Percentiles rank a stretch among this genome's conserved stretches.
These are phyloP conservation scores for Zymoseptoria ardabiliae DNA, from an alignment of 2,329 filamentous ascomycete species.

Conservation along the genomic window DNA sequence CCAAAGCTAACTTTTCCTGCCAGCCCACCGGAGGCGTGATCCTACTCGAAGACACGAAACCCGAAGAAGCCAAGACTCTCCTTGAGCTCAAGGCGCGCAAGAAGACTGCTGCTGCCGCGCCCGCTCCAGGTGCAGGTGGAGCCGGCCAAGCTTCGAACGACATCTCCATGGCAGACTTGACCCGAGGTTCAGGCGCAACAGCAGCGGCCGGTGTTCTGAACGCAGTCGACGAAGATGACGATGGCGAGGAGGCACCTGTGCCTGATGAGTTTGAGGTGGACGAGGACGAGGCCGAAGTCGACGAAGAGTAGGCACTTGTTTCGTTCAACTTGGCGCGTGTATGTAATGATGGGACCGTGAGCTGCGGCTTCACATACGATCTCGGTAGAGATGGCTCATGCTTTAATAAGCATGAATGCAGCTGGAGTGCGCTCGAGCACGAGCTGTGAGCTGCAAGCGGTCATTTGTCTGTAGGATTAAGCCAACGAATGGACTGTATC, in stretches of 20 bases:
- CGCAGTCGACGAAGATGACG: conserved; percentile 79
- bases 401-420: not conserved
- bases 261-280: conserved; percentile 74
- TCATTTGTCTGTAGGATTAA: not conserved
- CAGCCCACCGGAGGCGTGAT: conserved; percentile 90
- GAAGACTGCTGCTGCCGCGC: conserved; percentile 41
- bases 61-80: conserved; percentile 68
- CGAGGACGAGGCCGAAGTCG: conserved; percentile 49
- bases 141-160: conserved; percentile 16
- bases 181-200: conserved; percentile 22
- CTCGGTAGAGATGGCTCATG: not conserved
- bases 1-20: conserved; percentile 33
- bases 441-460: not conserved
- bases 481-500: not conserved
- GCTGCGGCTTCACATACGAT: not conserved
- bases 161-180: conserved; percentile 29
- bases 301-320: conserved; percentile 4
- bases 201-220: conserved; percentile 68
- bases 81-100: conserved; percentile 94
- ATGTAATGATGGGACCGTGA: not conserved
- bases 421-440: not conserved
- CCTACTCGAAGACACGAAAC: conserved; percentile 77
- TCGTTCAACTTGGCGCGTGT: not conserved
- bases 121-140: conserved; percentile 28
- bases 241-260: conserved; percentile 61